Conservation (phyloP, 441 rosid genomes). For the Macaranga tanarius region DNA sequence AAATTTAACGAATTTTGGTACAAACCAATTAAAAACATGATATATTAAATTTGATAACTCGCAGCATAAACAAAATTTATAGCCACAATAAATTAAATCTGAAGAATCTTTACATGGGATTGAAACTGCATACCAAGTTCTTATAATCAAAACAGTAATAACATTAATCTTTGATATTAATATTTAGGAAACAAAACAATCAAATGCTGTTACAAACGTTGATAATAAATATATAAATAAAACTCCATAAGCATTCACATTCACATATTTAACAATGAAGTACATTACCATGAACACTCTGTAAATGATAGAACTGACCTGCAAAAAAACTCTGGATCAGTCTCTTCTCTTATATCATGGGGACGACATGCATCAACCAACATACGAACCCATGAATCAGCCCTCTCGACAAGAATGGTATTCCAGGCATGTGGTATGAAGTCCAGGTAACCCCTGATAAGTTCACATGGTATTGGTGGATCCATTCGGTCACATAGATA, state of each 20-base stretch:
- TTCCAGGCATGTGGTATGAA: conserved; percentile 97
- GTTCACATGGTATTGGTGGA: conserved; percentile 93
- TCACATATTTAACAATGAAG: conserved; percentile 14
- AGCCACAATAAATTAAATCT: not conserved
- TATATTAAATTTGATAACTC: not conserved
- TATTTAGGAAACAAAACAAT: not conserved
- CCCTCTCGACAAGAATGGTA: conserved; percentile 55
- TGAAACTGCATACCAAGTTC: not conserved
- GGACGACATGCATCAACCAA: conserved; percentile 92
- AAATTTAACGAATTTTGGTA: no score
- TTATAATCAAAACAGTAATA: not conserved
- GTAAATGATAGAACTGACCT: conserved; percentile 44
- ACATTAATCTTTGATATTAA: not conserved
- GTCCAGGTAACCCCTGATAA: conserved; percentile 95
- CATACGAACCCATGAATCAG: conserved; percentile 68
- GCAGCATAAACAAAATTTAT: not conserved
- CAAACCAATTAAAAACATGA: not conserved
- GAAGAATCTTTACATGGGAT: not conserved
- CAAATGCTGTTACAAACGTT: not conserved
- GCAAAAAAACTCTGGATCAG: conserved; percentile 76
- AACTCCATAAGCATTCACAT: not conserved
- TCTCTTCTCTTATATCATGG: conserved; percentile 82
- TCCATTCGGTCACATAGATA: conserved; percentile 95
- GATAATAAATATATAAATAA: not conserved
- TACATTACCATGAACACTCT: conserved; percentile 8